Percentiles rank a stretch among this genome's conserved stretches.
Conservation (phyloP, 148 eudicot species). For the Rhododendron ovatum region DNA sequence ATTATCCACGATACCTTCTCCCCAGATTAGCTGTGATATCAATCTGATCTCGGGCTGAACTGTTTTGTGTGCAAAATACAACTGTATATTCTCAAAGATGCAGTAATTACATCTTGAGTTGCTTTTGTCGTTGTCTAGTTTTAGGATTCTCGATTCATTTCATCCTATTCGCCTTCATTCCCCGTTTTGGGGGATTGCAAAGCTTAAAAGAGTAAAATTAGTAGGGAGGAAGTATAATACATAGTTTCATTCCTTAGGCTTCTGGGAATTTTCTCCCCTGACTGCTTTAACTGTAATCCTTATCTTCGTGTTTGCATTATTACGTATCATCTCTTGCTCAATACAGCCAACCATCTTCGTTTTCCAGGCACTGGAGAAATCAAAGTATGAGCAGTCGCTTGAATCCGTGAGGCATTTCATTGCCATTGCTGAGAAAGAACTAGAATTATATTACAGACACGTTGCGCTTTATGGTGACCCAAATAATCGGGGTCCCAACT, state of each 20-base stretch:
- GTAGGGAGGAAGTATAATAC: not conserved
- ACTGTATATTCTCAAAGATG: not conserved
- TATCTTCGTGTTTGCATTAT: not conserved
- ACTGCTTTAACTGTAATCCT: not conserved
- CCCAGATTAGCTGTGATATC: not conserved
- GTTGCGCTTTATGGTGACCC: constrained; percentile 71
- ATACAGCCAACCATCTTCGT: not conserved
- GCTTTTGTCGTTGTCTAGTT: not conserved
- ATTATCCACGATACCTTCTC: not conserved
- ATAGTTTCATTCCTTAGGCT: not conserved
- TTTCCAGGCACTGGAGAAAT: constrained; percentile 74
- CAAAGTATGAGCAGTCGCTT: constrained; percentile 89
- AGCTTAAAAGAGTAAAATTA: not conserved
- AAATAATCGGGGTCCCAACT: constrained; percentile 27
- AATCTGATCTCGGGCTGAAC: not conserved
- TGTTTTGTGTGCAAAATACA: not conserved
- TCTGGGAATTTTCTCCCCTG: not conserved
- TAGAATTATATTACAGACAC: constrained; percentile 86
- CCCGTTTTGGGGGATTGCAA: not conserved
- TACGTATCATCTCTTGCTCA: not conserved
- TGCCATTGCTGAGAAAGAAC: constrained; percentile 75
- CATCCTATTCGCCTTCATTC: not conserved
- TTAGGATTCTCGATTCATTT: not conserved
- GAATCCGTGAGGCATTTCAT: constrained; percentile 82
- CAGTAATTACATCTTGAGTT: not conserved